Base-by-base conservation (phyloP, 2,329 filamentous ascomycete genomes). In the Nakataea oryzae region DNA sequence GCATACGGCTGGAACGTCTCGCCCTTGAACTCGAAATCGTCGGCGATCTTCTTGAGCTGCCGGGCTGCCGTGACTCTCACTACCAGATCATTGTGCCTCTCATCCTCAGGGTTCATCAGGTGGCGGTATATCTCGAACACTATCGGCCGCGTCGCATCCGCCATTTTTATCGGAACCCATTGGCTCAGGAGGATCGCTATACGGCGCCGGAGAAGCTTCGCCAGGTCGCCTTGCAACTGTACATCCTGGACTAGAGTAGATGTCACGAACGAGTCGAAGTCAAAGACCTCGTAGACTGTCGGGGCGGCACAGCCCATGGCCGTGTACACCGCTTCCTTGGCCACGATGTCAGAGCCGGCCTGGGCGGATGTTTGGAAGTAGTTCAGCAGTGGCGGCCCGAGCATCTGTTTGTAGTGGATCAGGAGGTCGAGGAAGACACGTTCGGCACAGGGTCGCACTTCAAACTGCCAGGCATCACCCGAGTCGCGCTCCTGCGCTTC, bases 251-350 rank as follows among this genome's bases (percentile, higher is more conserved):
- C 85, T 34, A 99, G 78, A 0, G 89, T 92, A 6, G 86, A 85
- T 21, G 84, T 80, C 54, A 99, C 75, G 69, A 97, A 89, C 1
- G 80, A 73, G 70, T 96, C 89, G 74, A 97, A 97, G 73, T 97
- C 89, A 65, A 97, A 85, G 13, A 85, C 79, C 58, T 87, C 78
- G 63, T 87, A 81, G 21, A 97, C 78, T 54, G 93, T 86, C 2
- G 90, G 82, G 1, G 93, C 90, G 0, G 95, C 86, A 60, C 97
- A 81, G 3, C 93, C 93, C 76, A 99, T 88, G 13, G 93, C 92
- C 6, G 91, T 96, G 71, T 99, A 99, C 0, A 97, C 86, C 0
- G 93, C 93, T 72, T 99, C 95, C 72, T 97, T 97, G 64, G 90
- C 86, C 21, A 95, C 81, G 14, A 97, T 83, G 65, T 95, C 86